phyloP scores from a whole-genome alignment of 2,329 filamentous ascomycete species.

The Chaetomium sp. region DNA sequence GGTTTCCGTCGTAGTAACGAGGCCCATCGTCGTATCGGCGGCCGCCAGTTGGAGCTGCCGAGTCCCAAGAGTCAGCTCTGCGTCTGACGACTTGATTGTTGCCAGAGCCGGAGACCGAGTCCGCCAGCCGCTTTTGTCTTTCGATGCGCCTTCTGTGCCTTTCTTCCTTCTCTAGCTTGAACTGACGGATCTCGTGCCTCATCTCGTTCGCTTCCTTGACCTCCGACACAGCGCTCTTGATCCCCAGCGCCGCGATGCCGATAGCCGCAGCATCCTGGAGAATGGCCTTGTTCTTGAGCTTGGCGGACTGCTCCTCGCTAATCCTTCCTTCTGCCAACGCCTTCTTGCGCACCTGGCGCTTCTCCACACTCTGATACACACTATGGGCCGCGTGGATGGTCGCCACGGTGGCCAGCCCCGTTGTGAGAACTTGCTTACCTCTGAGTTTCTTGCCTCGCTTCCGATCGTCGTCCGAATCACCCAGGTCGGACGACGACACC shows the following conservation, averaged over 20 bases:
- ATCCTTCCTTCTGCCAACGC: constrained; percentile 50
- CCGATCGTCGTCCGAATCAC: constrained; percentile 52
- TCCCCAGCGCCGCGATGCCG: constrained; percentile 51
- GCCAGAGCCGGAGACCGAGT: constrained; percentile 13
- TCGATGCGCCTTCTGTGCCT: constrained; percentile 45
- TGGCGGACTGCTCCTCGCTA: constrained; percentile 45
- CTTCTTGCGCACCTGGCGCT: constrained; percentile 45
- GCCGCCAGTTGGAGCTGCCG: constrained; percentile 34
- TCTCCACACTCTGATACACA: constrained; percentile 54
- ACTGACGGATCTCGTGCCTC: constrained; percentile 42
- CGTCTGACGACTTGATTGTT: constrained; percentile 29
- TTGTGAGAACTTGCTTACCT: constrained; percentile 56
- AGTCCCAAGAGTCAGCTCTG: constrained; percentile 40
- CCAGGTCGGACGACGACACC: constrained; percentile 47
- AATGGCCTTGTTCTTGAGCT: constrained; percentile 51
- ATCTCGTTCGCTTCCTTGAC: constrained; percentile 50
- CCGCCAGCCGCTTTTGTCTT: constrained; percentile 22
- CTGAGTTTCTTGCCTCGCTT: constrained; percentile 50
- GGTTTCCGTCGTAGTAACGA: constrained; percentile 42
- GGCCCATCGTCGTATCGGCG: constrained; percentile 39
- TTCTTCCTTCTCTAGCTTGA: constrained; percentile 41
- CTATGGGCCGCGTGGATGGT: constrained; percentile 55
- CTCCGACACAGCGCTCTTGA: constrained; percentile 50
- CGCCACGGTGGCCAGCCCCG: constrained; percentile 50
- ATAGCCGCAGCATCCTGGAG: constrained; percentile 54